phyloP scores from a whole-genome alignment of 768 basidiomycete species.

The Candolleomyces eurysporus region DNA sequence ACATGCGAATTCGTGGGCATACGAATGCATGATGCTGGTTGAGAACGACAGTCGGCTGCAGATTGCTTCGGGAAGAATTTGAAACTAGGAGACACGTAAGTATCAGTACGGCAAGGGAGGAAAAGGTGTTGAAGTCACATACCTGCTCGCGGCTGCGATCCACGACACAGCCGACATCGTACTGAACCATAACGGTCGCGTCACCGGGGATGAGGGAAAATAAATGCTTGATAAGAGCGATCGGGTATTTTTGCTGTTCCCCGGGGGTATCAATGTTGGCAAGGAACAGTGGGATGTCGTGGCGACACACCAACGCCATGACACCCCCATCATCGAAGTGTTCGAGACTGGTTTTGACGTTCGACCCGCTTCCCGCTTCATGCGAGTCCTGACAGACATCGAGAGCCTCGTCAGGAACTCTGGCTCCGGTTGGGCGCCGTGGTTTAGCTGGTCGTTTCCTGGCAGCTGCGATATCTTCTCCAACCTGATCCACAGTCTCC shows the following conservation, averaged over 20 bases:
- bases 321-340: not conserved
- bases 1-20: slow-evolving; percentile 26
- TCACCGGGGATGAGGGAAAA: slow-evolving; percentile 22
- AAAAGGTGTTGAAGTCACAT: slow-evolving; percentile 1
- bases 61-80: slow-evolving; percentile 19
- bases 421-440: not conserved
- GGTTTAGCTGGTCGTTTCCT: slow-evolving; percentile 15
- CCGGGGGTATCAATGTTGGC: slow-evolving; percentile 26
- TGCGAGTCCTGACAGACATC: slow-evolving; percentile 33
- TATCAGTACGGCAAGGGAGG: not conserved
- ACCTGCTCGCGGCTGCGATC: slow-evolving; percentile 25
- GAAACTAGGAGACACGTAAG: slow-evolving; percentile 17
- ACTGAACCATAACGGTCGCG: slow-evolving; percentile 19
- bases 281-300: slow-evolving; percentile 2
- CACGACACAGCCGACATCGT: slow-evolving; percentile 30
- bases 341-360: slow-evolving; percentile 14
- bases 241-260: slow-evolving; percentile 35
- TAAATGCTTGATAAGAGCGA: slow-evolving; percentile 30
- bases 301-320: slow-evolving; percentile 9
- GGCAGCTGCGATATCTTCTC: slow-evolving; percentile 21
- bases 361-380: slow-evolving; percentile 23
- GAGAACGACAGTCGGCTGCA: slow-evolving; percentile 19
- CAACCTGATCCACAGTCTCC: slow-evolving; percentile 28
- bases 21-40: slow-evolving; percentile 36
- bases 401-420: slow-evolving; percentile 31